Evolutionary conservation across 345 rosid species (phyloP).

Genomic region (Tarenaya hassleriana): DNA sequence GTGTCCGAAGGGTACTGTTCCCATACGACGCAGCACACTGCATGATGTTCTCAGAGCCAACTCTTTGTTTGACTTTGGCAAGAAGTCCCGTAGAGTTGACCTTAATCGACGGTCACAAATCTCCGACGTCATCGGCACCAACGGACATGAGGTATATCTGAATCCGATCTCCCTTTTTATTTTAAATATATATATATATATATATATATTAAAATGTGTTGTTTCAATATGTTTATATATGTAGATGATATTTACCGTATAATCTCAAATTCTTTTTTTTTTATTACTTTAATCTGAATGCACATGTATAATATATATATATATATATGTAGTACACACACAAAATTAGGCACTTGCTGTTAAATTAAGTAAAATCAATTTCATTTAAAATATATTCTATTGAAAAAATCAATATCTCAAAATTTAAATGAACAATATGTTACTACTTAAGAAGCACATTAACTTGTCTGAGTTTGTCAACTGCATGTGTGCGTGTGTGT

Average conservation of each 20-base stretch:
- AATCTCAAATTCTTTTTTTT: not conserved
- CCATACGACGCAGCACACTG: slow-evolving; percentile 70
- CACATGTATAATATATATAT: not conserved
- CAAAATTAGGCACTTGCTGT: too few relatives aligned
- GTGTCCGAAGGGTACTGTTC: slow-evolving; percentile 86
- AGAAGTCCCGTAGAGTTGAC: slow-evolving; percentile 27
- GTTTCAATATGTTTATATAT: too few relatives aligned
- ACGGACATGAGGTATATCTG: slow-evolving; percentile 73
- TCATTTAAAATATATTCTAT: too few relatives aligned
- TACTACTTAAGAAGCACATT: too few relatives aligned
- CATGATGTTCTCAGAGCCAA: slow-evolving; percentile 84
- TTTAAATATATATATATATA: not conserved
- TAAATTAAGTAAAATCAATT: too few relatives aligned
- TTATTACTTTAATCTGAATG: not conserved
- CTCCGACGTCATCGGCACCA: slow-evolving; percentile 71
- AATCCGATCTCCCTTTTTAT: not conserved
- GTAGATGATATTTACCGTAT: not conserved
- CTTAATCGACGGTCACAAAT: slow-evolving; percentile 43
- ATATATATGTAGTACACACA: not conserved
- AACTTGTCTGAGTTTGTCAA: too few relatives aligned
- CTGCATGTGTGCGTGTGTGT: slow-evolving; percentile 9
- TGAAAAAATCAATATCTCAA: too few relatives aligned
- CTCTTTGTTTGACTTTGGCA: slow-evolving; percentile 85
- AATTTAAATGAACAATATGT: too few relatives aligned
- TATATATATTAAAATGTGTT: too few relatives aligned